Percentiles rank a stretch among this genome's conserved stretches.
phyloP scores from a whole-genome alignment of 2,329 filamentous ascomycete genomes.

The Fusarium bulbicola region DNA sequence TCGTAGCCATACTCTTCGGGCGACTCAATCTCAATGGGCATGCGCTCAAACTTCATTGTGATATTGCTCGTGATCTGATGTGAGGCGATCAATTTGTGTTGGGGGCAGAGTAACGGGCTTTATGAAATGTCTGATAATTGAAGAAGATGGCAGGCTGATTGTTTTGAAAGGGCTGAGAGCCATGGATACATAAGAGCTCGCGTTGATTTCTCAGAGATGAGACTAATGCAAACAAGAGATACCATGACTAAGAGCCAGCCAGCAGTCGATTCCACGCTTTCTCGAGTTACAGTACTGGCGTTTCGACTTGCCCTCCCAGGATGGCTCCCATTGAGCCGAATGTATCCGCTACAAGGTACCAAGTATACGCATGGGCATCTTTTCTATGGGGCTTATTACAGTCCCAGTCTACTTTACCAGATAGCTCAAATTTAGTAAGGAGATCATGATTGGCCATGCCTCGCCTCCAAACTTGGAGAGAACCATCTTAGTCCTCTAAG shows the following conservation, averaged over 20 bases:
- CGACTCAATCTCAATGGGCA: not conserved
- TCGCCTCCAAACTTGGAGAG: not conserved
- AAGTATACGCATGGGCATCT: too few relatives aligned
- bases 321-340: not conserved
- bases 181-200: not conserved
- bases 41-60: not conserved
- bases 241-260: not conserved
- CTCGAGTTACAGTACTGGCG: not conserved
- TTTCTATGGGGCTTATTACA: too few relatives aligned
- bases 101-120: too few relatives aligned
- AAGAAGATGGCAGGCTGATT: not conserved
- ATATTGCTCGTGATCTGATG: accelerated
- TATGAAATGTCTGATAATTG: too few relatives aligned
- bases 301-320: not conserved
- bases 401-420: not conserved
- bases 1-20: not conserved
- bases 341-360: not conserved
- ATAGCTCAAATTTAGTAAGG: too few relatives aligned
- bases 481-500: accelerated
- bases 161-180: not conserved
- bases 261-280: not conserved
- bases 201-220: accelerated
- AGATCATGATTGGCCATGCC: not conserved
- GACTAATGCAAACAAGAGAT: too few relatives aligned
- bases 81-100: accelerated